Percentiles rank a stretch among this genome's conserved stretches.
Conservation (phyloP, 1,284 basidiomycete genomes). For the Tremellales sp. region DNA sequence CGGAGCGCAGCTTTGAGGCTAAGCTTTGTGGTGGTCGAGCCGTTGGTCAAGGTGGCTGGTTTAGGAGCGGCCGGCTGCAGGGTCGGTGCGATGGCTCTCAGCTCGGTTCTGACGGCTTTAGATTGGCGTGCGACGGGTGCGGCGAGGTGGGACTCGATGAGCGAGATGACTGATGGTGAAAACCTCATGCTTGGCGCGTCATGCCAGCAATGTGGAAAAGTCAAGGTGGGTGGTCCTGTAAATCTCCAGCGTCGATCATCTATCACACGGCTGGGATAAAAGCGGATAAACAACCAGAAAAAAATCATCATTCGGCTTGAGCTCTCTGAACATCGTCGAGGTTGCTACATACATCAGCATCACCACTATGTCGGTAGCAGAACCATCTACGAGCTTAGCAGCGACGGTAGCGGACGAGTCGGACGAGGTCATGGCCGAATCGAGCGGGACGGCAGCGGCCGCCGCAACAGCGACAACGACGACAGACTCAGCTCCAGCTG, state of each 20-base stretch:
- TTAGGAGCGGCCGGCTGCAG: not conserved
- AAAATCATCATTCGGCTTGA: constrained; percentile 3
- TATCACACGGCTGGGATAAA: constrained; percentile 6
- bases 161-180: not conserved
- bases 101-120: not conserved
- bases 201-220: no score
- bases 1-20: not conserved
- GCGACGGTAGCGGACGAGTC: constrained; percentile 22
- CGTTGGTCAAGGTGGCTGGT: not conserved
- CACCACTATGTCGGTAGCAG: not conserved
- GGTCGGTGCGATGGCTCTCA: not conserved
- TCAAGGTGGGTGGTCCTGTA: no score
- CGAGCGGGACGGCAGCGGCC: not conserved
- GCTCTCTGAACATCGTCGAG: no score
- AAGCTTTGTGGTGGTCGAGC: not conserved
- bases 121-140: not conserved
- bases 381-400: constrained; percentile 15
- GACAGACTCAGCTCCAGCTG: not conserved
- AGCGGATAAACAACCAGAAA: not conserved
- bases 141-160: not conserved
- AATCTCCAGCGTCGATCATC: no score
- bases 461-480: not conserved
- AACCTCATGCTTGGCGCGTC: no score
- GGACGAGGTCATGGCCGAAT: constrained; percentile 14
- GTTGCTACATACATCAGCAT: not conserved